Conservation (phyloP, 352 stramenopile species). For the Phytophthora pluvialis region DNA sequence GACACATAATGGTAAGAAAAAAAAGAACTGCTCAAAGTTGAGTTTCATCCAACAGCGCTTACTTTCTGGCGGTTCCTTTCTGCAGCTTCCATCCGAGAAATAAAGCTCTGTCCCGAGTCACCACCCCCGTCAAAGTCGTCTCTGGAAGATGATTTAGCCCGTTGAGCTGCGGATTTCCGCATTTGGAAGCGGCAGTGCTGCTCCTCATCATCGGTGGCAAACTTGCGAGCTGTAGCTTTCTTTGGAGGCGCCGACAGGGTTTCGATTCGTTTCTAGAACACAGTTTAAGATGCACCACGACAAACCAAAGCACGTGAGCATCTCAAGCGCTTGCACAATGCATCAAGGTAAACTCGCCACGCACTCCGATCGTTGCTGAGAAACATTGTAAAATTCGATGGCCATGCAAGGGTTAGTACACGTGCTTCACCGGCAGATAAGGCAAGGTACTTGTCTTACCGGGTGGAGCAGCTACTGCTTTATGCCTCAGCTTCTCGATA, state of each 20-base stretch:
- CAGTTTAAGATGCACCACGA: not conserved
- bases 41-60: not conserved
- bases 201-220: conserved; percentile 76
- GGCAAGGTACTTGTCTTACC: conserved; percentile 35
- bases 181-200: conserved; percentile 73
- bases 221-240: conserved; percentile 50
- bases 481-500: conserved; percentile 60
- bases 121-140: conserved; percentile 43
- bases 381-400: not conserved
- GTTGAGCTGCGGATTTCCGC: conserved; percentile 32
- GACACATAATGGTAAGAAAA: conserved; percentile 2
- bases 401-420: conserved; percentile 5
- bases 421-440: not conserved
- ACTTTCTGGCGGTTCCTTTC: conserved; percentile 85
- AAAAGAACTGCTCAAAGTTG: not conserved
- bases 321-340: not conserved
- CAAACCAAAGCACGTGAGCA: not conserved
- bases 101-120: conserved; percentile 48
- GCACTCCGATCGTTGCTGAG: conserved; percentile 37
- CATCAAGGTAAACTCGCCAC: conserved; percentile 4
- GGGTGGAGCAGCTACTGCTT: conserved; percentile 49
- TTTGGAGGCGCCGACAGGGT: conserved; percentile 57
- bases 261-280: conserved; percentile 68
- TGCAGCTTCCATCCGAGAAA: conserved; percentile 79
- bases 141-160: conserved; percentile 17